Conservation (phyloP, 2,329 filamentous ascomycete genomes). For the Simplicillium aogashimaense region DNA sequence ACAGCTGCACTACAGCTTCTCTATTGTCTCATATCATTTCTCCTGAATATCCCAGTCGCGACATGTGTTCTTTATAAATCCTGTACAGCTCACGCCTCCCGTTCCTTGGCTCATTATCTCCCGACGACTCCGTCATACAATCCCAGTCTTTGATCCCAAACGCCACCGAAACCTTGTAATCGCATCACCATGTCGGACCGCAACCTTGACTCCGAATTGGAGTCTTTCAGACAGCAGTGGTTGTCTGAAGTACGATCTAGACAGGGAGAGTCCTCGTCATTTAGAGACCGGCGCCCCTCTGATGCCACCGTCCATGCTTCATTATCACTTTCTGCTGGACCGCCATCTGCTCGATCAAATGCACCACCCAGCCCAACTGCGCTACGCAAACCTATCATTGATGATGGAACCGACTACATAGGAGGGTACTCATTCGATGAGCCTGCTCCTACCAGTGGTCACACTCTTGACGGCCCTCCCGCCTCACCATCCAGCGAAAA, state of each 20-base stretch:
- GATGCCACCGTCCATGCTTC: not conserved
- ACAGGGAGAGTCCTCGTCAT: constrained; percentile 1
- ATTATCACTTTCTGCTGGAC: too few species aligned
- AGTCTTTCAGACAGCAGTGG: constrained; percentile 80
- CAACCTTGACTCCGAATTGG: constrained; percentile 57
- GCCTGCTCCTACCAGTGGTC: constrained; percentile 10
- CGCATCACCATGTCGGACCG: not conserved
- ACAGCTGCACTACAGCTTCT: too few species aligned
- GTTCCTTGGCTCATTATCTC: too few species aligned
- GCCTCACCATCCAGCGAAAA: constrained; percentile 9
- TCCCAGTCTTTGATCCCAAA: too few species aligned
- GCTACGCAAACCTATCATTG: constrained; percentile 3
- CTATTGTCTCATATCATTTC: too few species aligned
- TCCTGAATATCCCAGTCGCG: too few species aligned
- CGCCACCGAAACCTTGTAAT: too few species aligned
- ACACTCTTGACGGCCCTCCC: constrained; percentile 7
- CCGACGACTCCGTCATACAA: too few species aligned
- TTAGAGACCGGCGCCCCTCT: constrained; percentile 1
- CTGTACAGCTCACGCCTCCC: too few species aligned
- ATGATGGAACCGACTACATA: constrained; percentile 17
- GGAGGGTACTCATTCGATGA: constrained; percentile 22
- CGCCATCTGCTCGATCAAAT: not conserved
- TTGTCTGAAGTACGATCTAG: constrained; percentile 61
- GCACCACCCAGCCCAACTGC: constrained; percentile 4
- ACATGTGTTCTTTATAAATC: too few species aligned